These are phyloP conservation scores for Pseudocercospora musae DNA, from an alignment of 2,329 filamentous ascomycete species.

Conservation along the genomic window DNA sequence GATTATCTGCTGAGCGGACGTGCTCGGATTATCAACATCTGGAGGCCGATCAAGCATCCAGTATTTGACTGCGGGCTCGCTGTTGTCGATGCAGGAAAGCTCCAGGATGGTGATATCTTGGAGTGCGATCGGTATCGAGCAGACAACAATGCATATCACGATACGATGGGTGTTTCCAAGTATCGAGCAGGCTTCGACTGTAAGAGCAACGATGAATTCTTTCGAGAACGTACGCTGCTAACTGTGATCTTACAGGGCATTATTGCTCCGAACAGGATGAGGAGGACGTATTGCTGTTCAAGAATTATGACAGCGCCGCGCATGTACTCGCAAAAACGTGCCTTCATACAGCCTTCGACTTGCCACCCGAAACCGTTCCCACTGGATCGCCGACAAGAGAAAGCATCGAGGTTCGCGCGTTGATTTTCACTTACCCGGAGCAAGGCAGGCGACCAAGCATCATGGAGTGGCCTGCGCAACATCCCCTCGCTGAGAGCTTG, in stretches of 20 bases:
- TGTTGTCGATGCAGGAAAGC: conserved; percentile 26
- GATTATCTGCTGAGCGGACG: conserved; percentile 13
- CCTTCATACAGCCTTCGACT: conserved; percentile 29
- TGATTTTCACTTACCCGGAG: conserved; percentile 29
- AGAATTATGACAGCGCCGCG: conserved; percentile 18
- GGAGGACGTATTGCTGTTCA: conserved; percentile 16
- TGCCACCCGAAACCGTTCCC: conserved; percentile 21
- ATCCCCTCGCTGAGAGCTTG: conserved; percentile 21
- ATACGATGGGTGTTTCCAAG: conserved; percentile 20
- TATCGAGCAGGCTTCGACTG: conserved; percentile 28
- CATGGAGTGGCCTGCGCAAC: conserved; percentile 7
- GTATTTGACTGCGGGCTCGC: conserved; percentile 25
- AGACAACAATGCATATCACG: conserved; percentile 14
- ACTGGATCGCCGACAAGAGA: conserved; percentile 24
- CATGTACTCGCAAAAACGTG: conserved; percentile 19
- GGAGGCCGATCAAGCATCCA: conserved; percentile 17
- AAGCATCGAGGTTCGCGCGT: conserved; percentile 29
- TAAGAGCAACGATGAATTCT: neutral
- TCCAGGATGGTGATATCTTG: conserved; percentile 23
- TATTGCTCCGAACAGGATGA: conserved; percentile 31
- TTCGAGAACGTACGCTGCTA: neutral
- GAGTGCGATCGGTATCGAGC: conserved; percentile 22
- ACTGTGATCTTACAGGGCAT: conserved; percentile 18
- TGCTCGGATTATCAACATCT: conserved; percentile 17
- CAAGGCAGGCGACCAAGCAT: conserved; percentile 12